Conservation (phyloP, 345 rosid genomes). For the Clausena lansium region DNA sequence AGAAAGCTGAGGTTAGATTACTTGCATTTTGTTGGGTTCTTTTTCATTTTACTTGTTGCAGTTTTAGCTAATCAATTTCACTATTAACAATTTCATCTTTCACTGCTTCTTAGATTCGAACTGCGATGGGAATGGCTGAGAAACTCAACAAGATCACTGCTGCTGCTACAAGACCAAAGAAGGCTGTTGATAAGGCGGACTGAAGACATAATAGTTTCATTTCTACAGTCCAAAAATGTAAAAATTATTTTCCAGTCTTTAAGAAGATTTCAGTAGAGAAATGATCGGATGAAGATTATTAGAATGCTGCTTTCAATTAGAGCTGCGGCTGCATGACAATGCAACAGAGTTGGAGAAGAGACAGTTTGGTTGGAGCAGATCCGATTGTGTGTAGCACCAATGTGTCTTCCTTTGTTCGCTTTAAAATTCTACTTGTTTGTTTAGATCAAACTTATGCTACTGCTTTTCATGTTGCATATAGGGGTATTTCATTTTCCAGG, state of each 20-base stretch:
- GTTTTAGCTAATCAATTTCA: background rate
- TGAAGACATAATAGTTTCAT: background rate
- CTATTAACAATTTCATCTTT: background rate
- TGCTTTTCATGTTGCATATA: background rate
- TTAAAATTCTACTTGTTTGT: no score
- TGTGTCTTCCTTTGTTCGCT: no score
- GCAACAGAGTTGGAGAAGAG: background rate
- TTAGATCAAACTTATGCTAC: background rate
- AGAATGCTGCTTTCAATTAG: background rate
- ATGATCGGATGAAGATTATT: background rate
- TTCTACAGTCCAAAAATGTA: background rate
- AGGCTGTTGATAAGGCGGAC: background rate
- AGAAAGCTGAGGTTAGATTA: constrained; percentile 22
- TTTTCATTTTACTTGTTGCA: background rate
- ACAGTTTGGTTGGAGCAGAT: background rate
- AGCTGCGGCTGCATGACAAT: background rate
- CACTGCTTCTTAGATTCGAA: constrained; percentile 17
- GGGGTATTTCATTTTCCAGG: background rate
- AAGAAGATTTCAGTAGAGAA: background rate
- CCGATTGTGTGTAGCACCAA: background rate
- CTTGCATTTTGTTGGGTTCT: background rate
- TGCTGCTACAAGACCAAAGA: constrained; percentile 7
- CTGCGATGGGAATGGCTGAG: constrained; percentile 27
- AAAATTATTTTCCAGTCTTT: background rate
- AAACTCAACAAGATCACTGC: constrained; percentile 13